Percentiles rank a stretch among this genome's conserved stretches.
phyloP scores from a whole-genome alignment of 441 rosid species.

The Adansonia gregorii region DNA sequence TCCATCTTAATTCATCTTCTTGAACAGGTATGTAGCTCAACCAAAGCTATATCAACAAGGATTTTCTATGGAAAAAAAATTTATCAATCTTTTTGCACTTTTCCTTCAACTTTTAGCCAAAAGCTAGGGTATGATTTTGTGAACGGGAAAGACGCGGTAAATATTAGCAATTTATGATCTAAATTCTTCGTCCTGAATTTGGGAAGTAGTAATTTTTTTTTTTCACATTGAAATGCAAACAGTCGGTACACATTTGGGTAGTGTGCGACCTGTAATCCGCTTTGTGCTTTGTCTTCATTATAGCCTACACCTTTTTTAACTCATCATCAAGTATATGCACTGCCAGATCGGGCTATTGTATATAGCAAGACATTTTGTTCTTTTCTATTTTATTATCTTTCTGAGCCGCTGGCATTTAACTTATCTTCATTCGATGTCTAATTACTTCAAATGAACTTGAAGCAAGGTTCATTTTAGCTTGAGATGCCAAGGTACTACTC shows the following conservation, averaged over 20 bases:
- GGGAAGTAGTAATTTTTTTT: background rate
- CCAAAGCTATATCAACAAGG: background rate
- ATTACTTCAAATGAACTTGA: background rate
- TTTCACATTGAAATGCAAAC: background rate
- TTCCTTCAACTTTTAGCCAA: background rate
- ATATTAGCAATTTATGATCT: background rate
- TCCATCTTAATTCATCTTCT: constrained; percentile 16
- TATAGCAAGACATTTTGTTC: background rate
- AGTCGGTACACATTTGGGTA: background rate
- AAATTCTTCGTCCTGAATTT: background rate
- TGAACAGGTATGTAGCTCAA: constrained; percentile 23
- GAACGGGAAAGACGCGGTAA: background rate
- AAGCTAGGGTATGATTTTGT: background rate
- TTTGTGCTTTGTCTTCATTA: background rate
- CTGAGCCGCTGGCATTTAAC: constrained; percentile 1
- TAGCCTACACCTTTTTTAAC: background rate
- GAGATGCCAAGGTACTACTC: background rate
- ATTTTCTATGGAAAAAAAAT: background rate
- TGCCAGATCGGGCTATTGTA: background rate
- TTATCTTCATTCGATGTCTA: background rate
- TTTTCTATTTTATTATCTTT: background rate
- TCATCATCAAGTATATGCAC: background rate
- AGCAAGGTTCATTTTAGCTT: background rate
- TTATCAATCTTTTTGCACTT: background rate
- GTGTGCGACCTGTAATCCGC: background rate